These are phyloP conservation scores for Arthrobotrys musiformis DNA, from an alignment of 2,329 filamentous ascomycete species.

Conservation along the genomic window DNA sequence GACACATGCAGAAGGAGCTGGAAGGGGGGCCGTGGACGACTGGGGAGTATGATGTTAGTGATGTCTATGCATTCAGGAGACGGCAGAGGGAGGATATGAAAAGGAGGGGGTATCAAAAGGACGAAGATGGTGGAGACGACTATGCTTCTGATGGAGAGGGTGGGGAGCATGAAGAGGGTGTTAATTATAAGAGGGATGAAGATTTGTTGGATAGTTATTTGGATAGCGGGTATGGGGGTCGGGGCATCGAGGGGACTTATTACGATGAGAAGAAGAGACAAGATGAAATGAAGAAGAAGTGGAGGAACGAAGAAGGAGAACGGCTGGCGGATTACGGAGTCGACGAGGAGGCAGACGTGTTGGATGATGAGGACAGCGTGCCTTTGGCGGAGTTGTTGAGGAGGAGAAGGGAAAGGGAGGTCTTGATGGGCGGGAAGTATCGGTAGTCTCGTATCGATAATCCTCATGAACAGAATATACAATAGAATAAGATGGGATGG, in stretches of 20 bases:
- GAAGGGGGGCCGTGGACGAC: slow-evolving; percentile 40
- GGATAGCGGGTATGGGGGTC: slow-evolving; percentile 49
- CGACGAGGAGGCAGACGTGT: slow-evolving; percentile 76
- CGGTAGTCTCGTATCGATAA: neutral
- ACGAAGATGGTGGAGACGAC: slow-evolving; percentile 49
- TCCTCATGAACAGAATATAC: too few species aligned
- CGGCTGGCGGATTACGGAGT: slow-evolving; percentile 80
- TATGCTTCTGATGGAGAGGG: slow-evolving; percentile 24
- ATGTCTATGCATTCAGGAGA: slow-evolving; percentile 66
- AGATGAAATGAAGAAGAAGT: slow-evolving; percentile 67
- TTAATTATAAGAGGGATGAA: slow-evolving; percentile 60
- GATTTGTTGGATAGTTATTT: slow-evolving; percentile 58
- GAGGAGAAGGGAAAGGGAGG: slow-evolving; percentile 64
- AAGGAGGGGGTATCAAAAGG: slow-evolving; percentile 63
- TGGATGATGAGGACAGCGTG: slow-evolving; percentile 71
- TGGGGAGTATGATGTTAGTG: slow-evolving; percentile 60
- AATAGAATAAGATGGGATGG: neutral
- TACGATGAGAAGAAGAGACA: slow-evolving; percentile 57
- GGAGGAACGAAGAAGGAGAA: slow-evolving; percentile 81
- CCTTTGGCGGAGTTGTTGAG: slow-evolving; percentile 76
- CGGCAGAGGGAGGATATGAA: slow-evolving; percentile 67
- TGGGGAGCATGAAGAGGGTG: slow-evolving; percentile 41
- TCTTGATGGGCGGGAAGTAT: slow-evolving; percentile 13
- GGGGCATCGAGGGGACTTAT: slow-evolving; percentile 43
- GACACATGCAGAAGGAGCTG: slow-evolving; percentile 46